Base-by-base conservation (phyloP, 345 rosid genomes). In the Ailanthus altissimus region DNA sequence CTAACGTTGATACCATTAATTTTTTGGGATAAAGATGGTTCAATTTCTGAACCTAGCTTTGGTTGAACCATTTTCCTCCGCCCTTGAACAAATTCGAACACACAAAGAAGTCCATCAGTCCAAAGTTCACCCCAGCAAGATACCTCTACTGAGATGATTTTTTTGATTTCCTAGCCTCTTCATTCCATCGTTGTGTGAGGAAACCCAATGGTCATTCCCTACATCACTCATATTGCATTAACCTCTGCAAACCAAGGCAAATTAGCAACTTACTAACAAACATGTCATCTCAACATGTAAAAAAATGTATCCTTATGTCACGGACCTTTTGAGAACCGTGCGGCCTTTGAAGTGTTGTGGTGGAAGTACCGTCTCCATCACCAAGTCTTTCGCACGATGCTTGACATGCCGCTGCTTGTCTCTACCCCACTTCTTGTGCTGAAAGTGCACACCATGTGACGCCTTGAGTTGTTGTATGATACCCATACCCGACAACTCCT, bases 31-130 rank as follows among this genome's bases (percentile, higher is more conserved):
- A 67, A 50, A 46, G 36, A 74, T 26, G 18, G 64, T 3, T 20
- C 10, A 58, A 75, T 1, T 14, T 76, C 86, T 61, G 80, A 61
- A 40, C 38, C 64, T 20, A 58, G 46, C 43, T 78, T 81, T n/a
- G 64, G 47, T 28, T 65, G 77, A 68, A 54, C 26, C 70, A 25
- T 70, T 77, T 78, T 87, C 77, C 67, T 78, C 43, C 16, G 80
- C 72, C 81, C 80, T 77, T 62, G 67, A 77, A 80, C 65, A 56
- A 75, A 86, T 74, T 89, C 91, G n/a, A 89, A 89, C 53, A 89
- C 94, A 75, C 89, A 87, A 15, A 87, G 83, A 20, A 88, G 89
- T 20, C 94, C 92, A 77, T 90, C 74, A 4, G 62, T 87, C 94
- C 94, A 87, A 40, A 89, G 86, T 56, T 83, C 82, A 54, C 69